These are phyloP conservation scores for Casuarina equisetifolia DNA, from an alignment of 306 rosid species.

Conservation along the genomic window DNA sequence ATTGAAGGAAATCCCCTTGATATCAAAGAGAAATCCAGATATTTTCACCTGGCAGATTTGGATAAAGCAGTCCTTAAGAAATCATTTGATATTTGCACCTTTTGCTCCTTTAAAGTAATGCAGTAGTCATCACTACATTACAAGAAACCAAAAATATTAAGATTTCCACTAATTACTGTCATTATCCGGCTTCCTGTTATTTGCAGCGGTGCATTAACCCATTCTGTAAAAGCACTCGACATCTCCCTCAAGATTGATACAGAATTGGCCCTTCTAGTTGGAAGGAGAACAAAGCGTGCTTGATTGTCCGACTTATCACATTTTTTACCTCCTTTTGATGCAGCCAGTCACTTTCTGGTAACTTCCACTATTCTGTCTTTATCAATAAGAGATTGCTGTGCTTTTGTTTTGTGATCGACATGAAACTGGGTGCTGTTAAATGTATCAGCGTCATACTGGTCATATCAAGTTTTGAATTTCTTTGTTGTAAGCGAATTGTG, in stretches of 20 bases:
- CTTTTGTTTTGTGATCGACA: not conserved
- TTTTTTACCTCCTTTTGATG: not conserved
- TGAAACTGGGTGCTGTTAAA: not conserved
- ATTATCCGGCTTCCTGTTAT: constrained; percentile 1
- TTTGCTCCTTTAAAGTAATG: too few relatives aligned
- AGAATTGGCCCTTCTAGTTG: constrained; percentile 87
- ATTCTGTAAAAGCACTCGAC: constrained; percentile 93
- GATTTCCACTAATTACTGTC: not conserved
- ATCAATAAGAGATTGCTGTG: not conserved
- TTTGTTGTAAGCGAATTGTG: not conserved
- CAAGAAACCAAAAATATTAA: not conserved
- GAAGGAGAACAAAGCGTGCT: constrained; percentile 88
- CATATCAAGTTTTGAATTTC: constrained; percentile 4
- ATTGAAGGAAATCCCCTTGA: not conserved
- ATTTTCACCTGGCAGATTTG: not conserved
- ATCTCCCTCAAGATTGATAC: constrained; percentile 94
- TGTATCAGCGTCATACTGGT: not conserved
- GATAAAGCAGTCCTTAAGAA: too few relatives aligned
- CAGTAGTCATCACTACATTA: not conserved
- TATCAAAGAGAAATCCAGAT: not conserved
- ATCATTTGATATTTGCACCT: too few relatives aligned
- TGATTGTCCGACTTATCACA: constrained; percentile 30
- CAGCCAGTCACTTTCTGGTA: not conserved
- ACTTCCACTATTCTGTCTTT: constrained; percentile 2
- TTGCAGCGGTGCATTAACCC: constrained; percentile 89